phyloP scores from a whole-genome alignment of 139 green algal genomes.

The Auxenochlorella pyrenoidosa region DNA sequence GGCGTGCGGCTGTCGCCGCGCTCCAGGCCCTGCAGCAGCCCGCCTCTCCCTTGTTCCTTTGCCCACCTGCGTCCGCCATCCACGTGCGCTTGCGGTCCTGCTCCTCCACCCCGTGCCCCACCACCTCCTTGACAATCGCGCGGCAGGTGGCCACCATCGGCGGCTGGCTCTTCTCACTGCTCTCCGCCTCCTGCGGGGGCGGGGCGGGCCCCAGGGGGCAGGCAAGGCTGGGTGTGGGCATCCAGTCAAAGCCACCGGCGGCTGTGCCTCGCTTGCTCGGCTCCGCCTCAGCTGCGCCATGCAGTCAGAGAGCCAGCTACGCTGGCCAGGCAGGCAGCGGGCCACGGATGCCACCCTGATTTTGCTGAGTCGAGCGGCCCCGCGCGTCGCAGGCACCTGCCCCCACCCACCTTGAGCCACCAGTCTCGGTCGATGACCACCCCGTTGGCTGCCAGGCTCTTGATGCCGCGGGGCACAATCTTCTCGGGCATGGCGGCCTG shows the following conservation, averaged over 20 bases:
- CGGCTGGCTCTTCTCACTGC: constrained; percentile 75
- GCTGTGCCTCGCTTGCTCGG: no score
- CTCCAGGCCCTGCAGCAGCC: background rate
- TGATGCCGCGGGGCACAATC: constrained; percentile 78
- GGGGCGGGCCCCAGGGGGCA: no score
- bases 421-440: constrained; percentile 94
- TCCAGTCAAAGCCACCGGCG: background rate
- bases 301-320: no score
- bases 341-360: no score
- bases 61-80: constrained; percentile 85
- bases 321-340: no score
- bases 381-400: no score
- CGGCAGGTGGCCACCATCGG: constrained; percentile 73
- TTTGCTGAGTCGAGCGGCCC: no score
- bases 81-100: constrained; percentile 92
- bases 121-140: constrained; percentile 84
- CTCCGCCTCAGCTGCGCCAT: no score
- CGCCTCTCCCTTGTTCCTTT: no score
- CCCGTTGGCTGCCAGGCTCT: constrained; percentile 75
- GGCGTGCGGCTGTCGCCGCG: background rate
- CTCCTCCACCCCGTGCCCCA: constrained; percentile 89
- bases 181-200: constrained; percentile 78
- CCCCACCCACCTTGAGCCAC: constrained; percentile 76
- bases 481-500: constrained; percentile 82
- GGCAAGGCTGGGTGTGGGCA: no score